Percentiles rank a stretch among this genome's conserved stretches.
phyloP scores from a whole-genome alignment of 2,329 filamentous ascomycete genomes.

The Arthroderma uncinatum region DNA sequence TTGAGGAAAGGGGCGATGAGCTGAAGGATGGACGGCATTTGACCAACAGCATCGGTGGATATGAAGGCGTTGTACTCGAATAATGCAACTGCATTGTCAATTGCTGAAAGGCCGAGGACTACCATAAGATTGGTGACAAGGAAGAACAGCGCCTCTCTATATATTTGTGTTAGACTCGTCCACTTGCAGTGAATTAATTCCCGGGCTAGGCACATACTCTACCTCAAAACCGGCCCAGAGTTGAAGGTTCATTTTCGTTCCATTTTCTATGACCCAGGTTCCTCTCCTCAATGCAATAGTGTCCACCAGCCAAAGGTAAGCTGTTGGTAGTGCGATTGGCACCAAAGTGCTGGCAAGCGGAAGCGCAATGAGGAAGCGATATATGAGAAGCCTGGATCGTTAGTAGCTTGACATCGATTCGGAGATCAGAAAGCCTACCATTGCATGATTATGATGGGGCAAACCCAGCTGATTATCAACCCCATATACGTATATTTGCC shows the following conservation, averaged over 20 bases:
- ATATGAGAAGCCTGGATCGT: neutral
- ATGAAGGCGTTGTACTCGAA: neutral
- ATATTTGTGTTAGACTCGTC: neutral
- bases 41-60: neutral
- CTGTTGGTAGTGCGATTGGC: neutral
- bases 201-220: neutral
- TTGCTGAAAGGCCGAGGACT: neutral
- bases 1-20: neutral
- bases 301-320: neutral
- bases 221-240: neutral
- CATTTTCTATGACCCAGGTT: neutral
- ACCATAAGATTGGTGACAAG: neutral
- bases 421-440: too few species aligned
- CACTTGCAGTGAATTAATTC: neutral
- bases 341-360: neutral
- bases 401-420: too few species aligned
- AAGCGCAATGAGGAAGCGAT: neutral
- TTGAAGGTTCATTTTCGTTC: neutral
- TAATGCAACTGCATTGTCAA: neutral
- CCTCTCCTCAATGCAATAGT: neutral
- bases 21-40: neutral
- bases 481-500: neutral
- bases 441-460: neutral
- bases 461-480: neutral
- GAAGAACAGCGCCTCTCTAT: neutral